Base-by-base conservation (phyloP, 768 basidiomycete species). In the Mycena albidolilacea region DNA sequence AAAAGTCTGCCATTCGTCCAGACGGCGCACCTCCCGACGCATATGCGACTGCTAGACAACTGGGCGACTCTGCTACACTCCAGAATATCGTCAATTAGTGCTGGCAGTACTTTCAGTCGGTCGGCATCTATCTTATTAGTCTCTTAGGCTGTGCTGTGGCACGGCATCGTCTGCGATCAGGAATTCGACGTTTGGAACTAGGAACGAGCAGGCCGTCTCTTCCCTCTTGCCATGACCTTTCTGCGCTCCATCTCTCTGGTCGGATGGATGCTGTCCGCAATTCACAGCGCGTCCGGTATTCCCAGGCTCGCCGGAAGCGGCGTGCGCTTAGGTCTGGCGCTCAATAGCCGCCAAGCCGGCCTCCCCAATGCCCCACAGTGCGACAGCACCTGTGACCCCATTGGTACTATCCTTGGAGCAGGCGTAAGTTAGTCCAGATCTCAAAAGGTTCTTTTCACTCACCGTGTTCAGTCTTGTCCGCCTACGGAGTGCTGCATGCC, bases 401-500 rank as follows among this genome's bases (percentile, higher is more conserved):
- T 84, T 12, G 78, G 78, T 44, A 60, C 69, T 9, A 57, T 79
- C 35, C 54, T 80, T 23, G 35, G 41, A 17, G 35, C 38, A 17
- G 39, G 11, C 5, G 73, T 72, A 39, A 59, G 67, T 12, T 43
- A 39, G 41, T 10, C 10, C 41, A 43, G 30, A 8, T 30, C 35
- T 30, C 30, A 30, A 17, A 12, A 19, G 23, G 50, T 10, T 66
- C 43, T 59, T 30, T 62, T 70, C n/a, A n/a, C 37, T 44, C 10
- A 38, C 1, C 30, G 58, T 46, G 14, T 54, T 21, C 61, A 82
- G 83, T 72, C 55, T 17, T 85, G 84, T 64, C 59, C 78, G 10
- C 72, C 78, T 0, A 30, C 73, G 10, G 58, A 74, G 37, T 89
- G 88, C 67, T 89, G 88, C 76, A 79, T 83, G 7, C 68, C 78